Percentiles rank a stretch among this genome's conserved stretches.
These are phyloP conservation scores for Fusarium sterilihyphosum DNA, from an alignment of 2,329 filamentous ascomycete genomes.

Conservation along the genomic window DNA sequence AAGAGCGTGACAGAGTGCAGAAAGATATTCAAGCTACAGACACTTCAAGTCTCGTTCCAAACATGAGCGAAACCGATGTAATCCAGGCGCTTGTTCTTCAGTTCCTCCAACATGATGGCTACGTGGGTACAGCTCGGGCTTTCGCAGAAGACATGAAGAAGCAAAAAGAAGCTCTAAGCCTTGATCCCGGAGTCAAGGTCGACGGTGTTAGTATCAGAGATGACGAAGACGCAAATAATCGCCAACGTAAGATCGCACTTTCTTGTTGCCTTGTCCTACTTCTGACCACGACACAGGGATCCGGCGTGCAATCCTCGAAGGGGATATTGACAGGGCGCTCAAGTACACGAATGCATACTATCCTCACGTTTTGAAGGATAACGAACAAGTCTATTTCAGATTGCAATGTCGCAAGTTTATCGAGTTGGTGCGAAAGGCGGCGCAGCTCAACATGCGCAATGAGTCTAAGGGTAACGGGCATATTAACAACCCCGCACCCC, in stretches of 20 bases:
- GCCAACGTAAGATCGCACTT: constrained; percentile 73
- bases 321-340: constrained; percentile 91
- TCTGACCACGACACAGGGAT: constrained; percentile 70
- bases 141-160: constrained; percentile 84
- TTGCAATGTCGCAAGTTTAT: constrained; percentile 92
- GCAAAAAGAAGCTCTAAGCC: constrained; percentile 76
- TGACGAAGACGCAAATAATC: constrained; percentile 85
- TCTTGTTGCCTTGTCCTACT: not conserved
- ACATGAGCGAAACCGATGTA: constrained; percentile 77
- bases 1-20: constrained; percentile 68
- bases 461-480: constrained; percentile 58
- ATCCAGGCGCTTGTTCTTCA: constrained; percentile 85
- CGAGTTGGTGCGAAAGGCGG: constrained; percentile 85
- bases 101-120: constrained; percentile 94
- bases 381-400: constrained; percentile 87
- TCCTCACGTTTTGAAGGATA: constrained; percentile 79
- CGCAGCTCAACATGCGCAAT: constrained; percentile 67
- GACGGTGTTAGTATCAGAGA: constrained; percentile 76
- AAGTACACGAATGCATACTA: constrained; percentile 83
- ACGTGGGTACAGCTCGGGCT: constrained; percentile 89
- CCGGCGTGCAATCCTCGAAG: constrained; percentile 85
- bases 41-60: constrained; percentile 69
- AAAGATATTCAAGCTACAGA: constrained; percentile 67
- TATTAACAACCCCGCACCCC: constrained; percentile 49
- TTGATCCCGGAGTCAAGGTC: constrained; percentile 62